These are phyloP conservation scores for Verticillium longisporum DNA, from an alignment of 2,329 filamentous ascomycete genomes.

Conservation along the genomic window DNA sequence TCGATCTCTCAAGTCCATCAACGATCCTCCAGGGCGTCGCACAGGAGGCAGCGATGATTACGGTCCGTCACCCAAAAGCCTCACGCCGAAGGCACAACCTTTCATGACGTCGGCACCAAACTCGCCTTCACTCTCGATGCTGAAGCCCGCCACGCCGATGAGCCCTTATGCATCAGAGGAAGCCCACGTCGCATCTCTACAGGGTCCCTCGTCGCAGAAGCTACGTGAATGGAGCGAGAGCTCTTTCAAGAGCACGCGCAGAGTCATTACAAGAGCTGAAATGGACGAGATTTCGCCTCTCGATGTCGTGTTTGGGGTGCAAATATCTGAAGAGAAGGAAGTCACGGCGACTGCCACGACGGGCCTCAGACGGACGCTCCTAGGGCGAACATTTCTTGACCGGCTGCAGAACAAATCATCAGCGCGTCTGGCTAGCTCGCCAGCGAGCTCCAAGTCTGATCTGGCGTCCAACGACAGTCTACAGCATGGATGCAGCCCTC, in stretches of 20 bases:
- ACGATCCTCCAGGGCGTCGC: slow-evolving; percentile 19
- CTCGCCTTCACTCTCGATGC: not conserved
- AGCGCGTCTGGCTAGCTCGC: not conserved
- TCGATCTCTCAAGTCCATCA: slow-evolving; percentile 27
- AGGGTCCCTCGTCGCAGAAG: slow-evolving; percentile 19
- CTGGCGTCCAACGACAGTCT: not conserved
- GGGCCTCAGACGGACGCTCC: not conserved
- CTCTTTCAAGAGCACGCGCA: not conserved
- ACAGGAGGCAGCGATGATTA: not conserved
- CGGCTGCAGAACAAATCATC: not conserved
- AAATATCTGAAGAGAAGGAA: not conserved
- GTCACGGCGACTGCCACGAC: not conserved
- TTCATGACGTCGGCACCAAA: not conserved
- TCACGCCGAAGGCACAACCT: slow-evolving; percentile 9
- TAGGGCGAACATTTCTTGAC: not conserved
- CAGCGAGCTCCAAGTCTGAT: not conserved
- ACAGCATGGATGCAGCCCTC: not conserved
- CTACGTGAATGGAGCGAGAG: not conserved
- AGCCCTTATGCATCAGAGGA: slow-evolving; percentile 41
- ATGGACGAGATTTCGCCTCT: not conserved
- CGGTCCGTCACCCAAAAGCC: not conserved
- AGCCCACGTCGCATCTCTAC: slow-evolving; percentile 40
- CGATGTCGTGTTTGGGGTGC: not conserved
- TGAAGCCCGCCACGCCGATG: slow-evolving; percentile 11
- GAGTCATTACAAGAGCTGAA: not conserved